Percentiles rank a stretch among this genome's conserved stretches.
phyloP scores from a whole-genome alignment of 441 rosid species.

The Euphorbia corollata region DNA sequence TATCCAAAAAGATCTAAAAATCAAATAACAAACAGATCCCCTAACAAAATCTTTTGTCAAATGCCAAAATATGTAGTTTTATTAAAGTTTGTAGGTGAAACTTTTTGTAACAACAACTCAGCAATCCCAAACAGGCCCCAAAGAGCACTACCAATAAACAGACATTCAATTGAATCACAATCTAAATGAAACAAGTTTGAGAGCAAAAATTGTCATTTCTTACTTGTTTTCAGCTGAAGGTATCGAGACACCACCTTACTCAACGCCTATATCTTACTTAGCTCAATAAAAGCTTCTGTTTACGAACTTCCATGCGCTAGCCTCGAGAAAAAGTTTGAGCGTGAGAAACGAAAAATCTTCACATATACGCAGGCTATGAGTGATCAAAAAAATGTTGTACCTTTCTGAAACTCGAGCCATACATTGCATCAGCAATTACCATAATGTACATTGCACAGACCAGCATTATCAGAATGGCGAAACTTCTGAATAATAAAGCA shows the following conservation, averaged over 20 bases:
- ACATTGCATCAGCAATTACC: neutral
- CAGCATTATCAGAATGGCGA: neutral
- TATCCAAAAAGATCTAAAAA: too few species aligned
- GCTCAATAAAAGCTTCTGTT: neutral
- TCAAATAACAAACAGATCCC: too few species aligned
- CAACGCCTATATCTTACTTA: neutral
- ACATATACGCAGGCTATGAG: neutral
- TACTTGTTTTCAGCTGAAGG: neutral
- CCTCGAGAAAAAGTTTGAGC: neutral
- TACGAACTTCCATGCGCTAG: neutral
- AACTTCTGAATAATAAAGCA: slow-evolving; percentile 1
- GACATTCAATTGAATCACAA: slow-evolving; percentile 3
- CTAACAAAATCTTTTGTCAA: too few species aligned
- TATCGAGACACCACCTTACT: neutral
- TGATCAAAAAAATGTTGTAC: neutral
- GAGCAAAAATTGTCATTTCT: slow-evolving; percentile 2
- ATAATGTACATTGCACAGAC: neutral
- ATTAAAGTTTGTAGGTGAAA: too few species aligned
- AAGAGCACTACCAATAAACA: neutral
- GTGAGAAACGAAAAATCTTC: neutral
- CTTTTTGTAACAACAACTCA: too few species aligned
- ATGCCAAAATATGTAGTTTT: too few species aligned
- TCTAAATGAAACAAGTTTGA: neutral
- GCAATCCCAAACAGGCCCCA: too few species aligned
- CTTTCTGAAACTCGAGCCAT: neutral